phyloP scores from a whole-genome alignment of 306 rosid genomes.

The Cucumis cinereus region DNA sequence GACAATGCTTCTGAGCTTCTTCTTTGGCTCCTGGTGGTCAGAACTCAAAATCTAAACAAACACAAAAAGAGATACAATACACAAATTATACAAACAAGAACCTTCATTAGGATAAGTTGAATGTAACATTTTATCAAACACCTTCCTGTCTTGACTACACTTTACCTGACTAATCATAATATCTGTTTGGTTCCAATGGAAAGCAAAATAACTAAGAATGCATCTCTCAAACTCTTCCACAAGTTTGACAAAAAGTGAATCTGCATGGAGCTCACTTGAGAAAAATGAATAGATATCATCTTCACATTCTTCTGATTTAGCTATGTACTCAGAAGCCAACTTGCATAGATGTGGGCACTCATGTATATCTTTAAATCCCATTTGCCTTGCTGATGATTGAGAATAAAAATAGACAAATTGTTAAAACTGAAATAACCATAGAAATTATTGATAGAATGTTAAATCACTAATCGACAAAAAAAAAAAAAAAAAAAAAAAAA shows the following conservation, averaged over 20 bases:
- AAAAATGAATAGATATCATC: slow-evolving; percentile 67
- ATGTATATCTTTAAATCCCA: slow-evolving; percentile 72
- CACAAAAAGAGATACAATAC: background rate
- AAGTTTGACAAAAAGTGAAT: slow-evolving; percentile 89
- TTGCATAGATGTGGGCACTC: slow-evolving; percentile 76
- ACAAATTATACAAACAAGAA: background rate
- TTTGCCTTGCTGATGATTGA: slow-evolving; percentile 65
- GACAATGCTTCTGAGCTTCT: slow-evolving; percentile 63
- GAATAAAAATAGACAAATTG: background rate
- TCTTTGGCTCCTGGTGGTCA: slow-evolving; percentile 63
- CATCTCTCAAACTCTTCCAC: slow-evolving; percentile 98
- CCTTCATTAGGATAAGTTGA: background rate
- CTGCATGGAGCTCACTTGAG: slow-evolving; percentile 54
- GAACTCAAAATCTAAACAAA: slow-evolving; percentile 51
- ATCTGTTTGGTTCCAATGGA: slow-evolving; percentile 84
- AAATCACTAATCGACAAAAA: too few relatives aligned
- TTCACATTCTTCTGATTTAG: slow-evolving; percentile 68
- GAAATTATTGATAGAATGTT: too few relatives aligned
- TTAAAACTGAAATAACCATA: background rate
- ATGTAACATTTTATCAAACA: background rate
- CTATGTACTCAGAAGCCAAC: slow-evolving; percentile 70
- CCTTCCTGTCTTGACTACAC: background rate
- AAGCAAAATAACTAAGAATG: slow-evolving; percentile 88
- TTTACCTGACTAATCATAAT: slow-evolving; percentile 71
- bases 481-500: too few relatives aligned